Conservation (phyloP, 2,329 filamentous ascomycete species). For the Trichoderma afroharzianum region DNA sequence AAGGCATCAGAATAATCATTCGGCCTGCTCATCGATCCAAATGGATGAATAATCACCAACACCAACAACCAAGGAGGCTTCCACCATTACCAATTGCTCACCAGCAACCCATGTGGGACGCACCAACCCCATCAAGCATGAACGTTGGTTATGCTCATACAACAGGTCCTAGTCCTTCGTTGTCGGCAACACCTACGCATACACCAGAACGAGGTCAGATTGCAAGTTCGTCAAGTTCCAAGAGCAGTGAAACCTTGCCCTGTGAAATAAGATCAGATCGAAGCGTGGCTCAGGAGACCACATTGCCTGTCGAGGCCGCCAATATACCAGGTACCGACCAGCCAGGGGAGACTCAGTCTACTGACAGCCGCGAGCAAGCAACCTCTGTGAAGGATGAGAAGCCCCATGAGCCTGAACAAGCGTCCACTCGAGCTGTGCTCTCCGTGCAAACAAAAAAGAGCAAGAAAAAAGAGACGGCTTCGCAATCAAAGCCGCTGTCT, state of each 20-base stretch:
- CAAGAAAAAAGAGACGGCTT: slow-evolving; percentile 1
- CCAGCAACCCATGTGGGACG: neutral
- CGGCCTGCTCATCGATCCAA: slow-evolving; percentile 31
- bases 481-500: slow-evolving; percentile 29
- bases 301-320: neutral
- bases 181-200: neutral
- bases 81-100: neutral
- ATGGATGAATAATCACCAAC: slow-evolving; percentile 25
- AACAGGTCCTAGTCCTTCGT: neutral
- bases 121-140: neutral
- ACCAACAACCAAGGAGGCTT: neutral
- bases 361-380: neutral
- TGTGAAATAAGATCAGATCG: neutral
- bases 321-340: neutral
- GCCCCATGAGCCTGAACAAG: neutral
- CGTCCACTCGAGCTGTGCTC: neutral
- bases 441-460: neutral
- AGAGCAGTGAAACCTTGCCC: neutral
- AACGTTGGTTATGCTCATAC: neutral
- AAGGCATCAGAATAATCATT: slow-evolving; percentile 26
- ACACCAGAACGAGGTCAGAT: neutral
- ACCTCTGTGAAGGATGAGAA: neutral
- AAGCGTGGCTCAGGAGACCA: neutral
- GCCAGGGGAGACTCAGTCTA: neutral
- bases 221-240: neutral